Evolutionary conservation across 495 filamentous ascomycete genomes (phyloP).

Genomic region (Penicillium silybi): DNA sequence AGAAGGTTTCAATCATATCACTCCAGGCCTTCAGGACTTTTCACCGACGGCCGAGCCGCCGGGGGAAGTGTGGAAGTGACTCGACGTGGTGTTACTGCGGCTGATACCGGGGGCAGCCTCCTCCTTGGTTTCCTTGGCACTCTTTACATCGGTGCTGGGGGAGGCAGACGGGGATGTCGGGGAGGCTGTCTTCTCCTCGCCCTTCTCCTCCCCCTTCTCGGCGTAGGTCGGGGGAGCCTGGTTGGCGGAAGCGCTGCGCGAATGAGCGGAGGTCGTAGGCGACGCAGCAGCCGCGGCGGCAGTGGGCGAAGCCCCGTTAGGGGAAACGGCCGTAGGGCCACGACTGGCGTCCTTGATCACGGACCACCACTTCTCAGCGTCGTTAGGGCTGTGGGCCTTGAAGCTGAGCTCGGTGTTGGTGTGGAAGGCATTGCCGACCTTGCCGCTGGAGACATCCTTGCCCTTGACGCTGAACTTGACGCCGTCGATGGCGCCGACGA

Average conservation of each 20-base stretch:
- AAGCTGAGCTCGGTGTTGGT: constrained; percentile 62
- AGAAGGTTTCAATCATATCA: not conserved
- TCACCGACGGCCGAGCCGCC: constrained; percentile 23
- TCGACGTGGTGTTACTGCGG: constrained; percentile 27
- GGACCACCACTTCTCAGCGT: constrained; percentile 81
- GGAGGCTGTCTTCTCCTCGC: constrained; percentile 8
- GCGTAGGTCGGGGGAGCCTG: constrained; percentile 27
- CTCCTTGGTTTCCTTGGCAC: not conserved
- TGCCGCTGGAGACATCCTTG: constrained; percentile 70
- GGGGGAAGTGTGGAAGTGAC: constrained; percentile 29
- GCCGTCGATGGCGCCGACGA: constrained; percentile 68
- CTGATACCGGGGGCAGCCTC: constrained; percentile 12
- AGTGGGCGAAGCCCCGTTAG: no score
- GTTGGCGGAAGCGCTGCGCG: constrained; percentile 7
- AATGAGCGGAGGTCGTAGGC: not conserved
- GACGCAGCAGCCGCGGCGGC: not conserved
- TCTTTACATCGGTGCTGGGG: constrained; percentile 6
- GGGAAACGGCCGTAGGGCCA: constrained; percentile 2
- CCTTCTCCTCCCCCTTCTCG: constrained; percentile 22
- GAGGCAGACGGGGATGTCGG: not conserved
- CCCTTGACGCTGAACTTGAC: constrained; percentile 92
- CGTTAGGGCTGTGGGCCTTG: constrained; percentile 67
- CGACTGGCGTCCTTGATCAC: constrained; percentile 52
- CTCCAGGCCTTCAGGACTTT: constrained; percentile 1
- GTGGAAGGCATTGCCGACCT: constrained; percentile 55